phyloP scores from a whole-genome alignment of 2,329 filamentous ascomycete species.

The Colletotrichum tanaceti region DNA sequence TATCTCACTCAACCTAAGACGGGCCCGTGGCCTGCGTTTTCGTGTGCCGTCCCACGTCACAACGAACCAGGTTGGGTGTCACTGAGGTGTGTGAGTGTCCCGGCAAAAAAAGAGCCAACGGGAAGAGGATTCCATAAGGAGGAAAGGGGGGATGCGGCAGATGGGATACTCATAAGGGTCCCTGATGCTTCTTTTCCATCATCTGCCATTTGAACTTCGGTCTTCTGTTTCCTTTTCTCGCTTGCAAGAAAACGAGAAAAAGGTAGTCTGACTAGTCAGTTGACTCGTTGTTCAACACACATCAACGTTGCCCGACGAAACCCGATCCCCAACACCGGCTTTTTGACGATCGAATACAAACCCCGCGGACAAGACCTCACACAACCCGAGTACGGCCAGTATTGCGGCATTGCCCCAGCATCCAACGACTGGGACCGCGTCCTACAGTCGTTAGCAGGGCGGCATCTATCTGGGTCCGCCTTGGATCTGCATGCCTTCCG shows the following conservation, averaged over 20 bases:
- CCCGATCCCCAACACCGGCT: not conserved
- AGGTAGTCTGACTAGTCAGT: no score
- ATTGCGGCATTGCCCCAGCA: not conserved
- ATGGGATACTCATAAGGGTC: constrained; percentile 14
- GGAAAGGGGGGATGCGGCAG: not conserved
- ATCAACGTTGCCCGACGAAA: not conserved
- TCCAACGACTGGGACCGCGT: not conserved
- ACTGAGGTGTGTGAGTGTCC: no score
- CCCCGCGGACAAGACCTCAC: no score
- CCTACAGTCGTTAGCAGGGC: not conserved
- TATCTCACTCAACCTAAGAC: not conserved
- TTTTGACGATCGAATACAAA: not conserved
- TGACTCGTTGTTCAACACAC: not conserved
- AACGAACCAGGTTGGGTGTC: not conserved
- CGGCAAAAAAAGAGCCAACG: not conserved
- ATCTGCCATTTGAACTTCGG: not conserved
- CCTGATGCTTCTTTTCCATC: not conserved
- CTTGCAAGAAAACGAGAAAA: constrained; percentile 21
- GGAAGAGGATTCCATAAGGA: constrained; percentile 3
- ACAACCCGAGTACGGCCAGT: not conserved
- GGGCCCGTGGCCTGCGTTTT: constrained; percentile 4
- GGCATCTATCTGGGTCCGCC: constrained; percentile 2
- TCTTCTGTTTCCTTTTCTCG: no score
- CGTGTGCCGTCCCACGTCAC: not conserved
- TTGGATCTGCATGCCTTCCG: not conserved